These are phyloP conservation scores for Moesziomyces antarcticus DNA, from an alignment of 1,284 basidiomycete genomes.

Conservation along the genomic window DNA sequence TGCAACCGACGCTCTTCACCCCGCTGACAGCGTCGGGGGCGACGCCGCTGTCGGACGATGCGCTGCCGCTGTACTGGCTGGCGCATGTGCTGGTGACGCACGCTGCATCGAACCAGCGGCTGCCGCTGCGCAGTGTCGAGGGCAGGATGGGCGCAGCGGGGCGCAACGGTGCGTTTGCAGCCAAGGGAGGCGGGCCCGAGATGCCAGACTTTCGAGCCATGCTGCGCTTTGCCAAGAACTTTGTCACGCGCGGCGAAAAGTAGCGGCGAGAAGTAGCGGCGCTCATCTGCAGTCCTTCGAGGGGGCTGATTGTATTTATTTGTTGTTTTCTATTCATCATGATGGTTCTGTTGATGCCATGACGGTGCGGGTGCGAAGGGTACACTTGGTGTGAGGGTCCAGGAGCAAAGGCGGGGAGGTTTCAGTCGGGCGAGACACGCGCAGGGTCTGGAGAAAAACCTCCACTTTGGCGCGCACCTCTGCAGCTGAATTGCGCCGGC, in stretches of 20 bases:
- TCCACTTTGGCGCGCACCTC: not conserved
- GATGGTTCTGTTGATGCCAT: not conserved
- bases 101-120: conserved; percentile 42
- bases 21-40: conserved; percentile 57
- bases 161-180: conserved; percentile 27
- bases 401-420: no score
- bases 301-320: not conserved
- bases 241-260: conserved; percentile 51
- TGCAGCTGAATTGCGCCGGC: no score
- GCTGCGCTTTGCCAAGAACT: conserved; percentile 57
- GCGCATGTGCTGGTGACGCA: conserved; percentile 58
- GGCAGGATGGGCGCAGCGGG: conserved; percentile 21
- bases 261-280: conserved; percentile 5
- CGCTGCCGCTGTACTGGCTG: conserved; percentile 61
- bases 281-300: not conserved
- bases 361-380: no score
- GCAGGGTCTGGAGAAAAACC: not conserved
- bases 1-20: conserved; percentile 45
- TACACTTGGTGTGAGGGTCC: no score
- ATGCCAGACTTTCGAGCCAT: conserved; percentile 54
- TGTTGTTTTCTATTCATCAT: not conserved
- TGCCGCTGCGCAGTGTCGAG: conserved; percentile 36
- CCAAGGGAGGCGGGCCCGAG: conserved; percentile 25
- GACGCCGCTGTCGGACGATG: conserved; percentile 58
- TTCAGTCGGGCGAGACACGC: no score